Evolutionary conservation across 129 eudicot species (phyloP), one percentile per base, ranked within the genome.

Genomic region (Flaveria linearis): DNA sequence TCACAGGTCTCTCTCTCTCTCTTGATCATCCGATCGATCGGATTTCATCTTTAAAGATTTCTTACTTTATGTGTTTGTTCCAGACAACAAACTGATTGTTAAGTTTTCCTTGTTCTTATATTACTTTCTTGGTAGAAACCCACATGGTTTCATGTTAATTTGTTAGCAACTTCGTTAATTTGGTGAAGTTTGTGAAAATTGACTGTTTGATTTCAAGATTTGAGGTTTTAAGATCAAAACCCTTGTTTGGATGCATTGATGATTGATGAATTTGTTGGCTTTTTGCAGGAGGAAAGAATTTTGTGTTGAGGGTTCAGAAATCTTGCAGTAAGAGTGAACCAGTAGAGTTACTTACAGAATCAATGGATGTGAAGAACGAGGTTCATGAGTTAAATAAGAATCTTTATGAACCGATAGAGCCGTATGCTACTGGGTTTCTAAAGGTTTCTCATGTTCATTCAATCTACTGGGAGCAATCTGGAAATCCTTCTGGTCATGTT

Each of bases 401-500:
- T 62, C 88, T 90, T 51, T 93, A 93, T 73, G 85, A 96, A 9
- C 82, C 79, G 25, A 82, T 93, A 73, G 98, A 93, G 81, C 97
- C 98, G 0, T 93, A 85, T 77, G 81, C 85, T 81, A 84, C 96
- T n/a, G 98, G 97, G 5, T 88, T 90, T 76, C 77, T 93, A 71
- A 91, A 91, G 86, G 97, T 93, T 84, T 93, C 98, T 23, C 97
- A 93, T 82, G 74, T 93, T 80, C 98, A 93, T 74, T 51, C 90
- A 10, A 76, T 93, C 16, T 93, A 91, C 60, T 93, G 96, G 92
- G 98, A 93, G 87, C 93, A 91, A 81, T 93, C 98, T 2, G 98
- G 98, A 22, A 93, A 93, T 70, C 98, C 98, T 50, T 82, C 90
- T 85, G 98, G 98, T 62, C 91, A 88, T 87, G 98, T 94, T 84